Conservation (phyloP, 805 yeast genomes). For the Metschnikowia henanensis region DNA sequence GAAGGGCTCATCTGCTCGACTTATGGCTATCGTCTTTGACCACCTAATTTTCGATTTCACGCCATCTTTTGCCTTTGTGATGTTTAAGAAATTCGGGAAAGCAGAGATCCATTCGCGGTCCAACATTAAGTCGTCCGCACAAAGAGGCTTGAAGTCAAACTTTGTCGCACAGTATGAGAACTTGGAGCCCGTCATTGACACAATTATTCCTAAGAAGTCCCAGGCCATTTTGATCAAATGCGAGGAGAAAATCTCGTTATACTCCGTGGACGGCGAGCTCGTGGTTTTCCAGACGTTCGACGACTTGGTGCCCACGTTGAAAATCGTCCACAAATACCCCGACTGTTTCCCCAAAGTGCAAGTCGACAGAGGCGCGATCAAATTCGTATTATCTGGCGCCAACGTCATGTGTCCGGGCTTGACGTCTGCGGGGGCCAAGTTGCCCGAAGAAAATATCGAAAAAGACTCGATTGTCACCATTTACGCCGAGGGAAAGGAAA, state of each 20-base stretch:
- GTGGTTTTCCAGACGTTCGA: conserved; percentile 81
- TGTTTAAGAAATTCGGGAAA: conserved; percentile 68
- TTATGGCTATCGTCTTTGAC: neutral
- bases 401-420: conserved; percentile 97
- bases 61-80: conserved; percentile 11
- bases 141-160: conserved; percentile 78
- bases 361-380: conserved; percentile 96
- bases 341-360: conserved; percentile 79
- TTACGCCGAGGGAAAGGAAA: conserved; percentile 91
- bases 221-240: conserved; percentile 81
- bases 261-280: conserved; percentile 70
- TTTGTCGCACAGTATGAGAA: conserved; percentile 71
- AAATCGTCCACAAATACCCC: conserved; percentile 79
- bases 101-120: conserved; percentile 91
- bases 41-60: neutral
- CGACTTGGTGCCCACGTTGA: conserved; percentile 73
- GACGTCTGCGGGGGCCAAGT: conserved; percentile 78
- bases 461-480: conserved; percentile 75
- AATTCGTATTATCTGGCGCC: conserved; percentile 93
- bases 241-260: conserved; percentile 83
- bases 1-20: neutral
- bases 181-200: conserved; percentile 78
- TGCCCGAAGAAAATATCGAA: conserved; percentile 72
- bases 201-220: conserved; percentile 83
- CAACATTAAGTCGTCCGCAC: conserved; percentile 92